Conservation (phyloP, 495 filamentous ascomycete species). For the Tuber melanosporum region DNA sequence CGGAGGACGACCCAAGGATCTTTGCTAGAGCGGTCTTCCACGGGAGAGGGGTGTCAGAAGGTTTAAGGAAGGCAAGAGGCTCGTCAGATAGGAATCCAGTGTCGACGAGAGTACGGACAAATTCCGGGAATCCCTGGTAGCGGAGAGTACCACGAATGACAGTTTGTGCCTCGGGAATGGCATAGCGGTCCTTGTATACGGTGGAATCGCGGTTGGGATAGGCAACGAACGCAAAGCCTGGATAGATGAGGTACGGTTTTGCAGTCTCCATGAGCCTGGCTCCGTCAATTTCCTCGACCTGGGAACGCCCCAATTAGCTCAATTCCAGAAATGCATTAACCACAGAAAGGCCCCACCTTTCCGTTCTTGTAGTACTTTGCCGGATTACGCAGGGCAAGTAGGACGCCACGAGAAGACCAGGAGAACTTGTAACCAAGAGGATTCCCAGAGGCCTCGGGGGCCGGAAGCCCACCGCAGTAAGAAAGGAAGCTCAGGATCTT, state of each 20-base stretch:
- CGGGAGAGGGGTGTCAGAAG: conserved; percentile 47
- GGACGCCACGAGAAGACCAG: conserved; percentile 76
- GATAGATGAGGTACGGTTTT: conserved; percentile 88
- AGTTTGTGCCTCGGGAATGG: conserved; percentile 76
- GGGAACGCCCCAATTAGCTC: neutral
- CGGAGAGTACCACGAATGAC: conserved; percentile 70
- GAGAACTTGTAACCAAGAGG: conserved; percentile 96
- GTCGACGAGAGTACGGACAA: conserved; percentile 78
- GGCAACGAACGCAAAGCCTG: conserved; percentile 79
- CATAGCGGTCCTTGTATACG: conserved; percentile 78
- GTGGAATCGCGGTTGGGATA: conserved; percentile 92
- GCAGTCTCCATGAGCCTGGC: conserved; percentile 76
- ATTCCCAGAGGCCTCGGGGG: conserved; percentile 79
- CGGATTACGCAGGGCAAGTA: conserved; percentile 78
- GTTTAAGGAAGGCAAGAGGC: conserved; percentile 51
- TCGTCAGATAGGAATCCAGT: conserved; percentile 73
- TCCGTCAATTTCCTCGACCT: conserved; percentile 47
- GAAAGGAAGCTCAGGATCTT: conserved; percentile 77
- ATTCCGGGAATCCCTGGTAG: conserved; percentile 81
- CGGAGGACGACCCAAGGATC: conserved; percentile 60
- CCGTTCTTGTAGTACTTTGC: conserved; percentile 78
- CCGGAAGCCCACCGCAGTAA: conserved; percentile 83
- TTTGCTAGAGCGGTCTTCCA: conserved; percentile 80
- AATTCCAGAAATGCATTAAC: conserved; percentile 7
- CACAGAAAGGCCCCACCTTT: conserved; percentile 55